Percentiles rank a stretch among this genome's conserved stretches.
phyloP scores from a whole-genome alignment of 768 basidiomycete genomes.

The Lactifluus hygrophoroides region DNA sequence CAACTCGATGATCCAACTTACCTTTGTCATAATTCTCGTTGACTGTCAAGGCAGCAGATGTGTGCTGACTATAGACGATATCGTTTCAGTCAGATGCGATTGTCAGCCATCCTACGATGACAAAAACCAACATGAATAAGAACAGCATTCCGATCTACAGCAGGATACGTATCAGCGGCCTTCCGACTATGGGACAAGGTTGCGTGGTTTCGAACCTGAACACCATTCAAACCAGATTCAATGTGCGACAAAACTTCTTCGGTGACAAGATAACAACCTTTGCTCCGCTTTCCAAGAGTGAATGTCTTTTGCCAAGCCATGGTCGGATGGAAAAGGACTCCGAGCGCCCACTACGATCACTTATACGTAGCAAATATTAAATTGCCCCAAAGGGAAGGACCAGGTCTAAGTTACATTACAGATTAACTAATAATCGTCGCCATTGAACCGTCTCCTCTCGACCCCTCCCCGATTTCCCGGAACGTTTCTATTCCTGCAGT shows the following conservation, averaged over 20 bases:
- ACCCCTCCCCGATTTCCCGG: constrained; percentile 86
- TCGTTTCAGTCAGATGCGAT: not conserved
- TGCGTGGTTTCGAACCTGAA: constrained; percentile 39
- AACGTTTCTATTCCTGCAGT: constrained; percentile 83
- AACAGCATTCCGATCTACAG: constrained; percentile 76
- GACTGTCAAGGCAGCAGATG: constrained; percentile 68
- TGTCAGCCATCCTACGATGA: not conserved
- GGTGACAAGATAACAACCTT: constrained; percentile 81
- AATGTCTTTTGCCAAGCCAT: constrained; percentile 95
- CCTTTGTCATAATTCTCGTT: constrained; percentile 89
- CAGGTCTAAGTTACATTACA: not conserved
- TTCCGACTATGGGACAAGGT: not conserved
- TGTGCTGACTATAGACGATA: constrained; percentile 54
- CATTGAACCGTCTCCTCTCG: constrained; percentile 36
- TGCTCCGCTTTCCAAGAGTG: constrained; percentile 40
- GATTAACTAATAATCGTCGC: constrained; percentile 15
- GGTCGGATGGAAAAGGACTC: not conserved
- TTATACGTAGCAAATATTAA: not conserved
- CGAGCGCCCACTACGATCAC: not conserved
- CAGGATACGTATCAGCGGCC: not conserved
- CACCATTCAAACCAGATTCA: constrained; percentile 54
- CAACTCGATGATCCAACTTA: constrained; percentile 24
- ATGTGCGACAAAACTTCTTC: constrained; percentile 63
- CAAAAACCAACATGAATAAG: constrained; percentile 65
- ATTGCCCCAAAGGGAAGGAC: not conserved